A percentile compares a stretch with the other conserved stretches of the same genome.
Evolutionary conservation across 768 basidiomycete genomes (phyloP).

Genomic region (Boletus rex-veris): DNA sequence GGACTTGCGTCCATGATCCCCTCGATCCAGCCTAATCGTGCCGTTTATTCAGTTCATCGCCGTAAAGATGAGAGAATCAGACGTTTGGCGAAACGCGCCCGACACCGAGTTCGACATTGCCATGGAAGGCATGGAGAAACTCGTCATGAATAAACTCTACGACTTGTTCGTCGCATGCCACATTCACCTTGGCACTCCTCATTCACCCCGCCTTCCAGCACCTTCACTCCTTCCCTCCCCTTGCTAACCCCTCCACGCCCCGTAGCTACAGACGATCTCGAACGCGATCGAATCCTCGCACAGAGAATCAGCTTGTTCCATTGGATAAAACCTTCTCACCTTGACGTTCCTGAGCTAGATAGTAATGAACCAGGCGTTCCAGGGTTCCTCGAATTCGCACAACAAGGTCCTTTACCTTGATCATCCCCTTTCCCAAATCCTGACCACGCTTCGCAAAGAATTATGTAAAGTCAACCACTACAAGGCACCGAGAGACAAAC

Average conservation of each 20-base stretch:
- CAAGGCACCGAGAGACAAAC: constrained; percentile 96
- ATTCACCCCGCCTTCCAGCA: constrained; percentile 46
- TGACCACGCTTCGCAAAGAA: constrained; percentile 45
- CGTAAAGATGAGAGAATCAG: constrained; percentile 78
- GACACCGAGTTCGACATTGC: constrained; percentile 93
- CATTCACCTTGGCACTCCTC: constrained; percentile 1
- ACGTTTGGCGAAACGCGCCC: constrained; percentile 76
- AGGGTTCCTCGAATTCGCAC: constrained; percentile 86
- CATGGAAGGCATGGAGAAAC: constrained; percentile 98
- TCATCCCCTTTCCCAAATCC: background rate
- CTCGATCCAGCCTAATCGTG: constrained; percentile 11
- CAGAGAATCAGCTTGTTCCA: constrained; percentile 89
- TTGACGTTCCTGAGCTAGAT: constrained; percentile 82
- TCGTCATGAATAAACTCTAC: constrained; percentile 97
- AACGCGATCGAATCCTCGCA: constrained; percentile 84
- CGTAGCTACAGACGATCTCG: constrained; percentile 93
- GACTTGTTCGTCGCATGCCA: constrained; percentile 68
- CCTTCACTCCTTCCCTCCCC: constrained; percentile 84
- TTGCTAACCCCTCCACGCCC: constrained; percentile 64
- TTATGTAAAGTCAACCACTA: constrained; percentile 97
- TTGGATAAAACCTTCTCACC: constrained; percentile 86
- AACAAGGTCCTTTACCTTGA: constrained; percentile 60
- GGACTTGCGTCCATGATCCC: constrained; percentile 1
- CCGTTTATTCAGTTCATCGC: constrained; percentile 72
- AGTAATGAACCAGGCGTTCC: constrained; percentile 44